Base-by-base conservation (phyloP, 257 asterid genomes). In the Echites panduratus region DNA sequence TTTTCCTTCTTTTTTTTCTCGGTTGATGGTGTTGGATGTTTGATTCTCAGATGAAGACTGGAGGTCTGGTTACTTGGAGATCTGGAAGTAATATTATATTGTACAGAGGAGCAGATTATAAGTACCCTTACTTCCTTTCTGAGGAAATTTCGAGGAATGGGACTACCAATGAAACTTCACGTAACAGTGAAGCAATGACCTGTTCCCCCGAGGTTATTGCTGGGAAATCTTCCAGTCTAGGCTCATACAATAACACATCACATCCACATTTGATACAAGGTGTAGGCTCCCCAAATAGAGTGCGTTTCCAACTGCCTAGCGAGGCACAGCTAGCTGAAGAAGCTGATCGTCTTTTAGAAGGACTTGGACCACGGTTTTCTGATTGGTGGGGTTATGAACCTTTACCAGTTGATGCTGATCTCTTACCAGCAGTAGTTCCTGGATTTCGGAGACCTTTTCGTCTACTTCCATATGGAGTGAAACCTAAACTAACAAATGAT, bases 301-400 rank as follows among this genome's bases (percentile, higher is more conserved):
- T 89, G 35, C 88, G 99, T 26, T 95, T 92, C 82, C 92, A 89
- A 81, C 89, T 89, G 70, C 96, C 97, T n/a, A 97, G 98, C 24
- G 99, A 95, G 83, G 88, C 87, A 52, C 85, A 89, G 76, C 89
- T 87, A 75, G 92, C 89, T 78, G 92, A 89, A 70, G 97, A 89
- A 77, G 96, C 92, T 72, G 89, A 89, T 69, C 73, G 77, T 57
- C 76, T 95, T 78, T 79, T 95, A 57, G 97, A 87, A 82, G 99
- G 97, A 68, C 96, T 95, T 72, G 99, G 99, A 48, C 98, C 98
- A 0, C 96, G 98, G 70, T 92, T 84, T 85, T 83, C 40, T 68
- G 99, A 95, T 92, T 95, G 99, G 98, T 95, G 97, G 99, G 96
- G 99, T 0, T 84, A 80, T 75, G 89, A 89, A 79, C 99, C 99